Evolutionary conservation across 1,284 basidiomycete species (phyloP).

Genomic region (Porogramme epimiltina): DNA sequence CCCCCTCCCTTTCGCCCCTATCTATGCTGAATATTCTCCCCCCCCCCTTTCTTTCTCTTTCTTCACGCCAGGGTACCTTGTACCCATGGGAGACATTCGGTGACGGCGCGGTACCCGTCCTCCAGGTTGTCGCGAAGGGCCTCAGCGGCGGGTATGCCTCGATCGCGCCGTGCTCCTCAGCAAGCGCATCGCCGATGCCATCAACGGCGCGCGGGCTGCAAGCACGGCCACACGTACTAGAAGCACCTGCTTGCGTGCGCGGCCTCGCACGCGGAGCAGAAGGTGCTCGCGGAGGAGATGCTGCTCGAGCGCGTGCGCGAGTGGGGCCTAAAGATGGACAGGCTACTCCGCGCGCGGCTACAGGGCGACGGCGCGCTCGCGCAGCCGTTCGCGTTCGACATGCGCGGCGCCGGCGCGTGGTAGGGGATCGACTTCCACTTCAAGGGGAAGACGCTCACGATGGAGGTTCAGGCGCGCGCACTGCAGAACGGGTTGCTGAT

Average conservation of each 20-base stretch:
- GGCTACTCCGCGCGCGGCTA: constrained; percentile 56
- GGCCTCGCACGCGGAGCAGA: constrained; percentile 78
- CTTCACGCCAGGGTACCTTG: constrained; percentile 75
- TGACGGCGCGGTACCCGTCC: too few relatives aligned
- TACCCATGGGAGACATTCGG: constrained; percentile 87
- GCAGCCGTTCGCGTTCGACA: constrained; percentile 70
- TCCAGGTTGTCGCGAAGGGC: too few relatives aligned
- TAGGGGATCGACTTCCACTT: constrained; percentile 85
- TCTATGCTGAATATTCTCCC: too few relatives aligned
- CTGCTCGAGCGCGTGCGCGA: constrained; percentile 65
- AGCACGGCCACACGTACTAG: constrained; percentile 86
- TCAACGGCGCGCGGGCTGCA: constrained; percentile 75
- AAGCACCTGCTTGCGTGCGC: constrained; percentile 75
- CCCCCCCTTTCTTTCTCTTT: background rate
- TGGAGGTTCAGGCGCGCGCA: constrained; percentile 64
- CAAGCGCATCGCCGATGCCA: too few relatives aligned
- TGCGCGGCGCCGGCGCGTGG: constrained; percentile 80
- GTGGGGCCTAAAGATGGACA: constrained; percentile 64
- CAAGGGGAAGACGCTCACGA: constrained; percentile 54
- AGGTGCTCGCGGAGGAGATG: constrained; percentile 67
- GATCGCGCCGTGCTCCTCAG: constrained; percentile 74
- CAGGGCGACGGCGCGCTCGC: constrained; percentile 54
- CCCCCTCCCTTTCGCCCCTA: too few relatives aligned
- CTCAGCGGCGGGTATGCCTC: too few relatives aligned
- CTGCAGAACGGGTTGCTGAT: constrained; percentile 65